These are phyloP conservation scores for Samsoniella hepiali DNA, from an alignment of 2,329 filamentous ascomycete genomes.

Conservation along the genomic window DNA sequence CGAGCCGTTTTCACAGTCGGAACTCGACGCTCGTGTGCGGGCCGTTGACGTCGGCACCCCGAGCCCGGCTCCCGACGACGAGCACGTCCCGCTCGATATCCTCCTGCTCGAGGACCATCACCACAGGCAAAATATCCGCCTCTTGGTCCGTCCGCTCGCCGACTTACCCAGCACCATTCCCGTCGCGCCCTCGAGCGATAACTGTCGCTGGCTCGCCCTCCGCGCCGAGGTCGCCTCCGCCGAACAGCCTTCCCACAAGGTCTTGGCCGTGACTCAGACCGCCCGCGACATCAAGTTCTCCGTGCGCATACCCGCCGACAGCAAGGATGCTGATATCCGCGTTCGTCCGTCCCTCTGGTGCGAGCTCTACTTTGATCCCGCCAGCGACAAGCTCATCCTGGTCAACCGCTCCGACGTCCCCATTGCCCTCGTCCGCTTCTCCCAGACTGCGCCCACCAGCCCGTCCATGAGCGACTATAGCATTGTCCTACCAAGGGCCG, in stretches of 20 bases:
- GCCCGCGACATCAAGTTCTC: slow-evolving; percentile 59
- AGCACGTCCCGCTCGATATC: slow-evolving; percentile 52
- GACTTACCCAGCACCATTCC: slow-evolving; percentile 50
- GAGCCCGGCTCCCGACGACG: slow-evolving; percentile 36
- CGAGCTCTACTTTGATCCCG: slow-evolving; percentile 58
- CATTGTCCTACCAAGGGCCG: slow-evolving; percentile 42
- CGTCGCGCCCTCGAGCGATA: slow-evolving; percentile 53
- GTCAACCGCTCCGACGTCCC: slow-evolving; percentile 54
- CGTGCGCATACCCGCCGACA: slow-evolving; percentile 55
- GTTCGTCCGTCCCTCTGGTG: slow-evolving; percentile 53
- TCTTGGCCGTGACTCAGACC: slow-evolving; percentile 59
- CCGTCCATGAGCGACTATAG: slow-evolving; percentile 42
- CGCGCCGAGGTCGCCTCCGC: slow-evolving; percentile 52
- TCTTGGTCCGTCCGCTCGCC: slow-evolving; percentile 54
- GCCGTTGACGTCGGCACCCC: slow-evolving; percentile 41
- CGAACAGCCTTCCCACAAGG: slow-evolving; percentile 53
- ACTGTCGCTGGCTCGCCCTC: slow-evolving; percentile 55
- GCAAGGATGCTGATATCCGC: slow-evolving; percentile 40
- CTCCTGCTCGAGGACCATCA: slow-evolving; percentile 50
- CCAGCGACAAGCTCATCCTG: slow-evolving; percentile 56
- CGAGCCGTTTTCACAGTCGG: slow-evolving; percentile 56
- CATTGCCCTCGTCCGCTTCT: slow-evolving; percentile 47
- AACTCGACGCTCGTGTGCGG: slow-evolving; percentile 50
- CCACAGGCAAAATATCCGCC: slow-evolving; percentile 54
- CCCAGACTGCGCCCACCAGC: slow-evolving; percentile 37